Conservation (phyloP, 2,329 filamentous ascomycete genomes). For the Coleophoma eucalyptorum region DNA sequence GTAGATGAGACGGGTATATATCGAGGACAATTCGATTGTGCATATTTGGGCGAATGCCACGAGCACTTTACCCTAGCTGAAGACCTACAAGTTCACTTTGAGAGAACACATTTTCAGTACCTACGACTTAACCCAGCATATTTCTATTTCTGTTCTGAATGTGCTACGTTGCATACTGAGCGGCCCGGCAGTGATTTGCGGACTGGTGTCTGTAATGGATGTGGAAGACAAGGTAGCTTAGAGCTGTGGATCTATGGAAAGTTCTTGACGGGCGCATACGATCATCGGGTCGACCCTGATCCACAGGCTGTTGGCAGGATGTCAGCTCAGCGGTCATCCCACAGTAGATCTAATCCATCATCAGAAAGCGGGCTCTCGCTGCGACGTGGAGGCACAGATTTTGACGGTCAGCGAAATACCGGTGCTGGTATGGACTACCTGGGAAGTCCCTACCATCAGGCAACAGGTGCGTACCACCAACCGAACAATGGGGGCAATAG, state of each 20-base stretch:
- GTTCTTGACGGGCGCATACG: conserved; percentile 12
- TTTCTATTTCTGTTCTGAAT: conserved; percentile 16
- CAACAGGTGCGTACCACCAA: neutral
- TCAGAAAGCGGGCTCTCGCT: neutral
- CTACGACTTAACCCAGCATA: conserved; percentile 17
- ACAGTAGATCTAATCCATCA: neutral
- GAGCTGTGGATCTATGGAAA: conserved; percentile 22
- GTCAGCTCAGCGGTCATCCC: neutral
- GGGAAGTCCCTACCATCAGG: neutral
- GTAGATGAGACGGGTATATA: neutral
- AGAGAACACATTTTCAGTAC: conserved; percentile 17
- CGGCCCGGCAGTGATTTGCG: conserved; percentile 3
- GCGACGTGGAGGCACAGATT: neutral
- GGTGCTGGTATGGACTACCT: neutral
- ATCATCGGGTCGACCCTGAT: conserved; percentile 11
- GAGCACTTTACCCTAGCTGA: conserved; percentile 12
- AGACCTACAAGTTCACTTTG: conserved; percentile 20
- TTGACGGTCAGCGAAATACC: neutral
- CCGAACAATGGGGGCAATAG: neutral
- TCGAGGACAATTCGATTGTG: conserved; percentile 10
- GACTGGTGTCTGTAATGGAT: conserved; percentile 10
- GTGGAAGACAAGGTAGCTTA: conserved; percentile 7
- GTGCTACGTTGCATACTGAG: neutral
- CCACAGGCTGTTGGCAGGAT: conserved; percentile 6
- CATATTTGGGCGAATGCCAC: conserved; percentile 15